Evolutionary conservation across 2,329 filamentous ascomycete genomes (phyloP), one percentile per base, ranked within the genome.

Genomic region (Achaetomium macrosporum): DNA sequence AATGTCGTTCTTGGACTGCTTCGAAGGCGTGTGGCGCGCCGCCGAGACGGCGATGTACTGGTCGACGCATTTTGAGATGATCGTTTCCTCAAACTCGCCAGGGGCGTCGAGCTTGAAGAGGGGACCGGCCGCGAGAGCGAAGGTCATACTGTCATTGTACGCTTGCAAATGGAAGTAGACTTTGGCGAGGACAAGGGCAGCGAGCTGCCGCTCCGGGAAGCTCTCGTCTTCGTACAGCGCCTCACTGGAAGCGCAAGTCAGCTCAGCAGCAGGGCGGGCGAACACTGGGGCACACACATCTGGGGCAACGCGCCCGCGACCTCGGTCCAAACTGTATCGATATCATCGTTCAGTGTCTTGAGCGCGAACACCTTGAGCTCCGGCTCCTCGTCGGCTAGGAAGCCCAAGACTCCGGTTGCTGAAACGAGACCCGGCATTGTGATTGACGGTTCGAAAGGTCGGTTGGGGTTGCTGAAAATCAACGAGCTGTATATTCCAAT

Each of bases 111-210:
- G 82, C 74, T 95, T 89, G 78, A 99, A 96, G 46, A 96, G 84
- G 68, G 96, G 89, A 56, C 93, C 93, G 20, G 93, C 91, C 54
- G 90, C 91, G 42, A 99, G 82, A 59, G 93, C 93, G 71, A 99
- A 97, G 48, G 89, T 88, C 92, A 99, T 97, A 72, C 92, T 96
- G 76, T 99, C 93, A 69, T 96, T 93, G 76, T 99, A 99, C 70
- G 93, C 93, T 73, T 96, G 90, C 49, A 99, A 84, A 69, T 99
- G 93, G 69, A 97, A 99, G 76, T 97, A 99, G 62, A 97, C 90
- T 79, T 99, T 99, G 63, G 93, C 88, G 41, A 95, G 87, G 50
- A 99, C 90, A 46, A 99, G 80, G 50, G 93, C 93, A 51, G 93
- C 93, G 52, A 99, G 85, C 69, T 93, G 88, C 66, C 92, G 89